Evolutionary conservation across 768 basidiomycete species (phyloP), one percentile per base, ranked within the genome.

Genomic region (Amanita phalloides): DNA sequence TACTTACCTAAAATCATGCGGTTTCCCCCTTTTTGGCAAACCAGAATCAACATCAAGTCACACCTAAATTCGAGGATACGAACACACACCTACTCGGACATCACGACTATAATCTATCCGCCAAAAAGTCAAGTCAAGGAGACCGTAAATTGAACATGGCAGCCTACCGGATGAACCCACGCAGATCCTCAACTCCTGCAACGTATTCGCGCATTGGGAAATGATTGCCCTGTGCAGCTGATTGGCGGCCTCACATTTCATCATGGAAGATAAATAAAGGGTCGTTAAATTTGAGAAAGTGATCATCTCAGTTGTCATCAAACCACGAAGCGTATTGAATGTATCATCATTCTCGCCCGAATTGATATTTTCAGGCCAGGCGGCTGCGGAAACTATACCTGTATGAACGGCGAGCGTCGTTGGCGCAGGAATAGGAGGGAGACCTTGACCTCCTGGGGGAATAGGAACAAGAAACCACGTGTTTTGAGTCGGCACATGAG

Each of bases 201-300:
- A 30, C n/a, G 44, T 45, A 28, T 45, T 45, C 14, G 44, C 44
- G 20, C 44, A 45, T 28, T n/a, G 26, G 13, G 28, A 13, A 14
- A 45, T 17, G 28, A 45, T 45, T 2, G 28, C 13, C 28, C 44
- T 30, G 17, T 45, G 28, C 8, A 45, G 28, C 26, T 17, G 9
- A 17, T 45, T 45, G 14, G 44, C 44, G 1, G n/a, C 10, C 26
- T 45, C 28, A 10, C 26, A 30, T 14, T 30, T 45, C 44, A 30
- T 30, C 44, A 30, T 30, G n/a, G 43, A 44, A 14, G 44, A 30
- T 17, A 45, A 17, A 30, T 45, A 45, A 5, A 45, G 28, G 30
- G 44, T 45, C n/a, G 44, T 45, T 33, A 45, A 8, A 45, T 45
- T 45, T 6, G 44, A 45, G 44, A 45, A 45, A 17, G 10, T 45